A percentile compares a stretch with the other conserved stretches of the same genome.
Conservation (phyloP, 1,284 basidiomycete genomes). For the Papiliotrema laurentii region DNA sequence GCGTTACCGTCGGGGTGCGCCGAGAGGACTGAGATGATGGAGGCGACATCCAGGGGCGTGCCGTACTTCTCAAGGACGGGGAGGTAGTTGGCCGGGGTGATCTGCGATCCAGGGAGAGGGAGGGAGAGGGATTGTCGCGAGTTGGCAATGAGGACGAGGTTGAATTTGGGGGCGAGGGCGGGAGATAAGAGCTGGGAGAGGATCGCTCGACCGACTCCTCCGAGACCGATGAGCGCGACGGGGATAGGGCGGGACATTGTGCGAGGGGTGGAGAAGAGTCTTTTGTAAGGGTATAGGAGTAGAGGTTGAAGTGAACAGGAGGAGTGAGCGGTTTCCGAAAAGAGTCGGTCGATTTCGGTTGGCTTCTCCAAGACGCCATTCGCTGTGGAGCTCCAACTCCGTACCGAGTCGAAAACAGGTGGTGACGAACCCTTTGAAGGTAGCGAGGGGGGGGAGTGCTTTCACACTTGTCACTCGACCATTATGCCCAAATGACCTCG, state of each 20-base stretch:
- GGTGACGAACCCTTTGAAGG: no score
- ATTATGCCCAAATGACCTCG: no score
- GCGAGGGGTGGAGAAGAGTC: neutral
- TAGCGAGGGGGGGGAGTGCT: no score
- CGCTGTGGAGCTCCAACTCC: neutral
- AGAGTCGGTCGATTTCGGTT: no score
- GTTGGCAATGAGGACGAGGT: conserved; percentile 70
- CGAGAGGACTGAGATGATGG: conserved; percentile 46
- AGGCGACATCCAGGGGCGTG: conserved; percentile 48
- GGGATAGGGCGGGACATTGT: conserved; percentile 29
- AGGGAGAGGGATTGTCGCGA: conserved; percentile 64
- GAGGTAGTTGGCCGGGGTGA: conserved; percentile 49
- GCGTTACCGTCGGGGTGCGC: conserved; percentile 56
- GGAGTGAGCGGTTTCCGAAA: conserved; percentile 1
- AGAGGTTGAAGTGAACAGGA: neutral
- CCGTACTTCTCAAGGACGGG: conserved; percentile 44
- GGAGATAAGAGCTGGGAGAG: conserved; percentile 65
- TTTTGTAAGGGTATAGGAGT: neutral
- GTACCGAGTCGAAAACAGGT: no score
- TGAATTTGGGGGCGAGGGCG: conserved; percentile 59
- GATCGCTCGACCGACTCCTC: conserved; percentile 81
- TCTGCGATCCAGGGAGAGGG: conserved; percentile 45
- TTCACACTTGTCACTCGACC: no score
- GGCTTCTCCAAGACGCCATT: no score
- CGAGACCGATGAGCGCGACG: conserved; percentile 77